Evolutionary conservation across 2,329 filamentous ascomycete genomes (phyloP), one percentile per base, ranked within the genome.

Genomic region (Trichophyton mentagrophytes): DNA sequence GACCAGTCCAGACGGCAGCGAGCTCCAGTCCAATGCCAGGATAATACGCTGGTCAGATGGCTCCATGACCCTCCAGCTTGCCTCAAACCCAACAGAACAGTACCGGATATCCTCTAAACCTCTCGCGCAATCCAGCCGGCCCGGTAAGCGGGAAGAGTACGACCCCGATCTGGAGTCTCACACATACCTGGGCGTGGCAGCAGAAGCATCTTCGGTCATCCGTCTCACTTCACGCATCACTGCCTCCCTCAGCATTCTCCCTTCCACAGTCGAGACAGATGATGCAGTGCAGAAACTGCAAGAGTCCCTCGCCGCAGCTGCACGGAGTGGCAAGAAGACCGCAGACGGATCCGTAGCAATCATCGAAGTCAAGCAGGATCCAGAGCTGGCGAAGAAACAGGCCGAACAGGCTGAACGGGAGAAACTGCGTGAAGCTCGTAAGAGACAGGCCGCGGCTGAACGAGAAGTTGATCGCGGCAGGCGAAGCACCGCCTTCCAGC

Each of bases 41-140:
- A 77, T 87, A 58, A 77, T 86, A 57, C 79, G 81, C 64, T 87
- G 85, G 85, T 84, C 83, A 17, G 84, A 87, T 67, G 85, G 85
- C 42, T 85, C 82, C 3, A 72, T 86, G 55, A 86, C 84, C 1
- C 74, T 87, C 3, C 85, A 87, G 67, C 76, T 86, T 42, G 84
- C 83, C 25, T 84, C 81, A 13, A 79, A 83, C 42, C 82, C 83
- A 1, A 77, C 74, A 40, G 79, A 80, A 61, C 84, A 86, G 66
- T 85, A 84, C 70, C 78, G 80, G 63, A 80, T 85, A 61, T 73
- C 80, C 62, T 76, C 80, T 40, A 82, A 83, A 68, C 71, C 81
- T 53, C 76, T 87, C 58, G 81, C 80, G 36, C 82, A 82, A 64
- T 76, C 81, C 36, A 79, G 82, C 67, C 70, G 75, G 64, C 76